Base-by-base conservation (phyloP, 176 grass and related monocot genomes). In the Hordeum vulgare region DNA sequence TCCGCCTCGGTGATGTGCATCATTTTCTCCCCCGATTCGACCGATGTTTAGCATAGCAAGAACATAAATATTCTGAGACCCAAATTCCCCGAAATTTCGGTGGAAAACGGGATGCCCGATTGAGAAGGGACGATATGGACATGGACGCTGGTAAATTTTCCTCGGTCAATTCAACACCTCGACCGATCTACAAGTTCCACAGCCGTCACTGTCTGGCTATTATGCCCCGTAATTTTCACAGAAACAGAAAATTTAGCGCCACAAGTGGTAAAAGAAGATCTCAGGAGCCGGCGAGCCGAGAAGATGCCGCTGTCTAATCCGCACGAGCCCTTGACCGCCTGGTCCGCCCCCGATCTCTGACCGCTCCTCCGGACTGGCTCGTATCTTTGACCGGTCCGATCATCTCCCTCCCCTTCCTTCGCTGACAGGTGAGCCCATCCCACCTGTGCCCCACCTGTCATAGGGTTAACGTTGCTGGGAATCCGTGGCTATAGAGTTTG, bases 251-350 rank as follows among this genome's bases (percentile, higher is more conserved):
- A 28, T 18, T 47, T 47, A 18, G 44, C 70, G 47, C 69, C 14
- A 45, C 39, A 68, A 53, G 63, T 18, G 45, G 62, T 17, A 58
- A 9, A 9, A n/a, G 27, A 27, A 28, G 25, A 33, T 61, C 79
- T 11, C 14, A n/a, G 59, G 28, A 64, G 29, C 11, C 25, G n/a
- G n/a, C n/a, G 35, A 63, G 56, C n/a, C n/a, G 79, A 67, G 78
- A 81, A 10, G 33, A 8, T 51, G 71, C 41, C 42, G 44, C 42
- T 74, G 44, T 49, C 34, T 45, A 74, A 61, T 78, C 66, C 75
- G 75, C 88, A 86, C 88, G 88, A 83, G 88, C 80, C 59, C 84
- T 86, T 90, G 83, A 86, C 87, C 62, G 56, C 25, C 11, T 54
- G 69, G 81, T 62, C 79, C 84, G 79, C 80, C 67, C 79, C 75